Percentiles rank a stretch among this genome's conserved stretches.
Evolutionary conservation across 2,329 filamentous ascomycete species (phyloP).

Genomic region (Fusarium scirpi): DNA sequence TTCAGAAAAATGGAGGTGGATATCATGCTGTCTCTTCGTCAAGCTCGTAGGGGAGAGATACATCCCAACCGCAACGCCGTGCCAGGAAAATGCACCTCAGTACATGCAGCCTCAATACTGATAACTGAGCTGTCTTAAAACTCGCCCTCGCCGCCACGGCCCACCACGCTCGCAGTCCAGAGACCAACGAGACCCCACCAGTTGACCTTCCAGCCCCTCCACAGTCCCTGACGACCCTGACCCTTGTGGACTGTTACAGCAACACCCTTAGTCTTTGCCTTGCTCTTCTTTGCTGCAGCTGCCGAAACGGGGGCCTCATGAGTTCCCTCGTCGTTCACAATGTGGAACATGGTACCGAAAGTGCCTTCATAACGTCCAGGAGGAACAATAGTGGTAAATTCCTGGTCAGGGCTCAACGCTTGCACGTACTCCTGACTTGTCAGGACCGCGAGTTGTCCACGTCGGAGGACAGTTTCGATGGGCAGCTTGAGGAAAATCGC

Average conservation of each 20-base stretch:
- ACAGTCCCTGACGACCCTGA: conserved; percentile 76
- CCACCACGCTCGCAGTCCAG: conserved; percentile 76
- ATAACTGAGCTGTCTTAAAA: conserved; percentile 56
- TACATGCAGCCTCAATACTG: conserved; percentile 37
- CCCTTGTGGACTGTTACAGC: conserved; percentile 63
- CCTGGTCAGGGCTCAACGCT: conserved; percentile 60
- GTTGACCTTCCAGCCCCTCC: conserved; percentile 81
- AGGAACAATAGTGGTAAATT: conserved; percentile 80
- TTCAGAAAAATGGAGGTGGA: conserved; percentile 51
- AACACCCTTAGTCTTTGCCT: conserved; percentile 49
- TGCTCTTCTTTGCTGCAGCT: conserved; percentile 50
- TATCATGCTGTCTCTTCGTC: conserved; percentile 58
- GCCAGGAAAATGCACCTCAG: conserved; percentile 48
- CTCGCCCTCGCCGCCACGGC: conserved; percentile 70
- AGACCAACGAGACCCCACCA: conserved; percentile 82
- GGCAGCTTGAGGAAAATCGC: conserved; percentile 91
- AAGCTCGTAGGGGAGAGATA: conserved; percentile 55
- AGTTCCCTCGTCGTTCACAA: conserved; percentile 84
- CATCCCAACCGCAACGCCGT: conserved; percentile 52
- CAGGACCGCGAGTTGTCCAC: conserved; percentile 84
- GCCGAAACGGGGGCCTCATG: conserved; percentile 57
- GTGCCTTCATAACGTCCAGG: conserved; percentile 87
- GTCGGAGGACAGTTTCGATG: conserved; percentile 88
- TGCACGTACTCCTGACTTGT: conserved; percentile 64
- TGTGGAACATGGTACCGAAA: conserved; percentile 89